Evolutionary conservation across 106 monocot genomes (phyloP), one percentile per base, ranked within the genome.

Genomic region (Gastrodia elata): DNA sequence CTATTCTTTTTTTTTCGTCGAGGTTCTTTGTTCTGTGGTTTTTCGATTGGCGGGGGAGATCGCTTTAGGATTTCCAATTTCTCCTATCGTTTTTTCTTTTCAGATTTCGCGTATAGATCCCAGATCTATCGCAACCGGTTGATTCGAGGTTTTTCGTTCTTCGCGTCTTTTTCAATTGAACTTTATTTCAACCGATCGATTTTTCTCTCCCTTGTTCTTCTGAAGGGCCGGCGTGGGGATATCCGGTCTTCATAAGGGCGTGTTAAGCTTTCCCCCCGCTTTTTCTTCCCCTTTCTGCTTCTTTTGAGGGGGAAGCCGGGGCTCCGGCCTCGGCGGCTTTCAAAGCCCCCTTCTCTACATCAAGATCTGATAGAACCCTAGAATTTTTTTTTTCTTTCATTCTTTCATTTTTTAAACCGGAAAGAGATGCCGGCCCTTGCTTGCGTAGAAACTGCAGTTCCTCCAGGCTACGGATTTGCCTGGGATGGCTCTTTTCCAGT

Each of bases 281-380:
- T 64, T 77, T 74, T 72, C 15, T n/a, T 35, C 42, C 74, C 14
- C 20, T 74, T 40, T 68, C 83, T 87, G 83, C 87, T 87, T 78
- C 88, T 67, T 93, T 91, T 91, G 93, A 72, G 98, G 98, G 93
- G 88, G 92, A 83, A 87, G 97, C 97, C 97, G 97, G 91, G 97
- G 97, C 97, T 81, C 80, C 91, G 93, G 97, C 97, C 97, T 98
- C 97, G 97, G 97, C 97, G 97, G 90, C 83, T 90, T 75, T 86
- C 61, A 93, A 90, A 93, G 87, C 90, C 97, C 97, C 97, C 93
- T 83, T 65, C 78, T 74, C 46, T 36, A 75, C 61, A 75, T 27
- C 72, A 28, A 49, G 70, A 80, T 70, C 46, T 69, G 39, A 40
- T 69, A 69, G 25, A 8, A 9, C 10, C 37, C 34, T 28, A 4